These are phyloP conservation scores for Phanerochaete carnosa DNA, from an alignment of 768 basidiomycete species.

Conservation along the genomic window DNA sequence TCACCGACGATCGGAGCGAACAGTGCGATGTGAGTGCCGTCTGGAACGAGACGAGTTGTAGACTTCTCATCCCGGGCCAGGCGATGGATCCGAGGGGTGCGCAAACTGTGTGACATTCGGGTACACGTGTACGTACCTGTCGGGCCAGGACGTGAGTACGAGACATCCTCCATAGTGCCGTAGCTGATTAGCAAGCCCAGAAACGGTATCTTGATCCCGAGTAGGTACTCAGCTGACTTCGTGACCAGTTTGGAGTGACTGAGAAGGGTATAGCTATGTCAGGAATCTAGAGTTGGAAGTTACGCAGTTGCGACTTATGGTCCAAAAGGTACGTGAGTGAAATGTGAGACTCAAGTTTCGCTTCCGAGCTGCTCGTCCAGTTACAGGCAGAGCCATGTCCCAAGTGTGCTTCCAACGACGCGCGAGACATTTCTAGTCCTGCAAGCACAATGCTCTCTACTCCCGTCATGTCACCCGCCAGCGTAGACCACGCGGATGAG, in stretches of 20 bases:
- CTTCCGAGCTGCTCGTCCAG: too few relatives aligned
- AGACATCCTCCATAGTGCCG: background rate
- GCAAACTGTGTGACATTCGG: slow-evolving; percentile 50
- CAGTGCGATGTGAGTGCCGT: background rate
- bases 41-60: background rate
- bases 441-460: background rate
- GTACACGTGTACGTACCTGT: slow-evolving; percentile 47
- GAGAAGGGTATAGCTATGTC: slow-evolving; percentile 4
- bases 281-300: slow-evolving; percentile 10
- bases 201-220: slow-evolving; percentile 10
- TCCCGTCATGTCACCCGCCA: background rate
- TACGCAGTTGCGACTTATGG: background rate
- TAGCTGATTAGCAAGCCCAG: background rate
- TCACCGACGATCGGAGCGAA: background rate
- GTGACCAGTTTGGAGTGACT: background rate
- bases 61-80: background rate
- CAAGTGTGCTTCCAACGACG: background rate
- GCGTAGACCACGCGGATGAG: background rate
- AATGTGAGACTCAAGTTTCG: too few relatives aligned
- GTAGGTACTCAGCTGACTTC: background rate
- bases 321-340: background rate
- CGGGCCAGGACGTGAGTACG: slow-evolving; percentile 37
- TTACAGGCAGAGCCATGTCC: background rate
- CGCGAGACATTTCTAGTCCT: background rate
- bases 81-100: slow-evolving; percentile 31